Conservation (phyloP, 345 rosid species). For the rapeseed (Brassica napus) region DNA sequence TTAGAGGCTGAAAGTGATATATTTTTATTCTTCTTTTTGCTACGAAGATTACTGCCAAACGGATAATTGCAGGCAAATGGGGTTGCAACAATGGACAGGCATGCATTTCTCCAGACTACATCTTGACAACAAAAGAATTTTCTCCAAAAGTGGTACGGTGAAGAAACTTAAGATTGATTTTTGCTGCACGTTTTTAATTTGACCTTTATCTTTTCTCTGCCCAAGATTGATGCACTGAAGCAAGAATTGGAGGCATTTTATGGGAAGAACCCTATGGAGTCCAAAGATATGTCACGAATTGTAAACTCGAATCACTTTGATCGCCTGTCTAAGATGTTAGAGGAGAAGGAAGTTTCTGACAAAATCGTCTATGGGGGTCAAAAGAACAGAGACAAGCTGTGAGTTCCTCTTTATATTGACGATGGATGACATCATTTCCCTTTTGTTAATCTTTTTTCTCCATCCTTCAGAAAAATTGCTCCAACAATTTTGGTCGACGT, state of each 20-base stretch:
- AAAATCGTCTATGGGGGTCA: slow-evolving; percentile 83
- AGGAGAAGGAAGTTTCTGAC: slow-evolving; percentile 78
- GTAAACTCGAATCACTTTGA: slow-evolving; percentile 79
- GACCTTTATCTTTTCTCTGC: slow-evolving; percentile 20
- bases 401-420: slow-evolving; percentile 41
- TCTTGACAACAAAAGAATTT: slow-evolving; percentile 68
- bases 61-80: slow-evolving; percentile 93
- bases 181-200: slow-evolving; percentile 22
- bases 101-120: slow-evolving; percentile 84
- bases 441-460: slow-evolving; percentile 7
- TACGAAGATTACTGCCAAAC: slow-evolving; percentile 66
- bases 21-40: slow-evolving; percentile 21
- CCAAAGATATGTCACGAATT: slow-evolving; percentile 80
- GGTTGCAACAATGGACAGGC: slow-evolving; percentile 91
- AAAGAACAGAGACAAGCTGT: slow-evolving; percentile 68
- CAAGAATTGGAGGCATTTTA: slow-evolving; percentile 65
- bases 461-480: slow-evolving; percentile 60
- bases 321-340: slow-evolving; percentile 73
- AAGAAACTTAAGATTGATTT: slow-evolving; percentile 17
- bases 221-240: slow-evolving; percentile 67
- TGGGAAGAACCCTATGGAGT: slow-evolving; percentile 75
- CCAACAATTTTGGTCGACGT: slow-evolving; percentile 92
- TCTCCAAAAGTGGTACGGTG: slow-evolving; percentile 74
- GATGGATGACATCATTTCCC: not conserved
- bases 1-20: slow-evolving; percentile 10